phyloP scores from a whole-genome alignment of 768 basidiomycete species.

The Mycena amicta region DNA sequence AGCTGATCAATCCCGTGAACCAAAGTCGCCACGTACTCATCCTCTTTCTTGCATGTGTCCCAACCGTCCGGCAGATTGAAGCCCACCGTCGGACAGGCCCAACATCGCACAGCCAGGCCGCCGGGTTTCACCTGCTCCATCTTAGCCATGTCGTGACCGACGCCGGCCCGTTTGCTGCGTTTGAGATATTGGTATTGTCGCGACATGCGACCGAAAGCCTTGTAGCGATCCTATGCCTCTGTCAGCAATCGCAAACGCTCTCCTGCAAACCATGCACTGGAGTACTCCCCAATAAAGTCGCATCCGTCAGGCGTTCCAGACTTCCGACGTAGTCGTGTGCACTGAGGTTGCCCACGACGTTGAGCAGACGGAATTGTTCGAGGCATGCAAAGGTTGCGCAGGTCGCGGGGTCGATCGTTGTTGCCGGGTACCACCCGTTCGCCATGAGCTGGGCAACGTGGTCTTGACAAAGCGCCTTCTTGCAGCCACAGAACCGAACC shows the following conservation, averaged over 20 bases:
- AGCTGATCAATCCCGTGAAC: background rate
- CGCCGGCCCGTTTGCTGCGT: conserved; percentile 2
- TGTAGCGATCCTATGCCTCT: conserved; percentile 11
- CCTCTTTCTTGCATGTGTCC: background rate
- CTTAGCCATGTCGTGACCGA: background rate
- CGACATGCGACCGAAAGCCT: background rate
- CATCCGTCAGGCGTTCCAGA: conserved; percentile 7
- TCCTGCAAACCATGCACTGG: background rate
- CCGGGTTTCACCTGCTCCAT: conserved; percentile 1
- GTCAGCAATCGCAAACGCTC: background rate
- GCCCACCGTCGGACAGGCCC: conserved; percentile 21
- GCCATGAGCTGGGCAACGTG: too few relatives aligned
- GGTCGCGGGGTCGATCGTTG: too few relatives aligned
- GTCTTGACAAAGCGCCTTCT: too few relatives aligned
- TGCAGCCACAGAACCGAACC: background rate
- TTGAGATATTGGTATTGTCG: background rate
- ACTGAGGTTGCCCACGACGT: too few relatives aligned
- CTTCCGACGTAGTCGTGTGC: too few relatives aligned
- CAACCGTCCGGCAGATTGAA: conserved; percentile 20
- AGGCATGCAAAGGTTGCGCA: too few relatives aligned
- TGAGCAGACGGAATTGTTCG: too few relatives aligned
- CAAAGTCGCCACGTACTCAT: conserved; percentile 3
- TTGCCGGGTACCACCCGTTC: too few relatives aligned
- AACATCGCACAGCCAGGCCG: conserved; percentile 18
- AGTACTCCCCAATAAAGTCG: background rate